Base-by-base conservation (phyloP, 2,329 filamentous ascomycete genomes). In the Aspergillus sclerotialis region DNA sequence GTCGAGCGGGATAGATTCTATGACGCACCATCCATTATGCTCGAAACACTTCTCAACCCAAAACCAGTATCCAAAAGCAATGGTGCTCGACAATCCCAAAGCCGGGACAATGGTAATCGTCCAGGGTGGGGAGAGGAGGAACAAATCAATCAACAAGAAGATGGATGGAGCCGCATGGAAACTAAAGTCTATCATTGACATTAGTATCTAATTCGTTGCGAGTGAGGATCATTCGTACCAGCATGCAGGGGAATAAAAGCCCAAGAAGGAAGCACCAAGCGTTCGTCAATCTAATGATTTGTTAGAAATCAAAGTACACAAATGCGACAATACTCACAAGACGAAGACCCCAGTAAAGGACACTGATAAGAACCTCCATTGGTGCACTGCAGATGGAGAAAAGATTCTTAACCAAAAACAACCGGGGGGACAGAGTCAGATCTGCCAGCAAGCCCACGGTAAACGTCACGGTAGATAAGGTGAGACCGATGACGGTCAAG, bases 11-110 rank as follows among this genome's bases (percentile, higher is more conserved):
- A 5, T 10, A 10, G 16, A 15, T 23, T 12, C 4, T 23, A 23
- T 10, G 6, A 65, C 69, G 42, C 71, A 79, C 58, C 72, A 80
- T 35, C 75, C 72, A 46, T 81, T 81, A 36, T 69, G 60, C 8
- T 56, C 49, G 43, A 71, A 79, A 55, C 76, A 80, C 26, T 63
- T 57, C 56, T 81, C 77, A 35, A 80, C 70, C 77, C 77, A 80
- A 43, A 73, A 68, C 76, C 76, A 81, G 49, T 81, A 81, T 5
- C 61, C 59, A 39, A 78, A 69, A 1, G 76, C 76, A 32, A 80
- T 67, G 8, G 50, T 44, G 5, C 58, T 61, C 10, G 69, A 72
- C 5, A 76, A 41, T 0, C 56, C 63, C 3, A 79, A 53, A 1
- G 73, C 69, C 1, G 73, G 69, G 0, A 72, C 31, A 8, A 66